A percentile compares a stretch with the other conserved stretches of the same genome.
Conservation (phyloP, 2,329 filamentous ascomycete genomes). For the Sporothrix brunneoviolacea region DNA sequence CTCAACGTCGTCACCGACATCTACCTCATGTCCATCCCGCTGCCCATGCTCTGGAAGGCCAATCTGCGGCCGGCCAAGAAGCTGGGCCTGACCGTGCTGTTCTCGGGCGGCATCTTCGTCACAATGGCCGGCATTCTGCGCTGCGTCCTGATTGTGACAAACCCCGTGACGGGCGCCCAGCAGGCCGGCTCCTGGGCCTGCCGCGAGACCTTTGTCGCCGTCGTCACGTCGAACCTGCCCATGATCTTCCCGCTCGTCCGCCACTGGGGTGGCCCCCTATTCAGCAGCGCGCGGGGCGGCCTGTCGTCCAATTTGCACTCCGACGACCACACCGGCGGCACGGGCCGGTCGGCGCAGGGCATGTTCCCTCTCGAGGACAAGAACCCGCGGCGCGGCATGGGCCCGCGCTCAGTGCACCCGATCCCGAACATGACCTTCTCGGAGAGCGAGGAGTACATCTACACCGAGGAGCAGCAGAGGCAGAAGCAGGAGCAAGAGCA, state of each 20-base stretch:
- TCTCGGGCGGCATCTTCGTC: conserved; percentile 49
- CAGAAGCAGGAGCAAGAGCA: conserved; percentile 4
- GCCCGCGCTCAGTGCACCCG: conserved; percentile 23
- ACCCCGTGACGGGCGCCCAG: conserved; percentile 31
- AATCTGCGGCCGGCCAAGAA: conserved; percentile 44
- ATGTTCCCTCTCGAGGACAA: conserved; percentile 23
- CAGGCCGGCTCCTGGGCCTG: conserved; percentile 33
- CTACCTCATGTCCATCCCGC: conserved; percentile 34
- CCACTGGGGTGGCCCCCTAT: conserved; percentile 15
- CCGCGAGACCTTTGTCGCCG: conserved; percentile 22
- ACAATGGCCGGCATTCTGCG: conserved; percentile 49
- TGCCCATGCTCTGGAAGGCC: conserved; percentile 47
- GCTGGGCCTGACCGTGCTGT: conserved; percentile 44
- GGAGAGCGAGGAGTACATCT: conserved; percentile 24
- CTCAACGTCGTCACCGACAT: conserved; percentile 35
- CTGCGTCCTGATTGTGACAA: conserved; percentile 42
- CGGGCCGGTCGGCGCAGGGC: conserved; percentile 12
- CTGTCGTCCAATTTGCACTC: background rate
- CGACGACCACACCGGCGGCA: conserved; percentile 3
- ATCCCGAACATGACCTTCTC: conserved; percentile 23
- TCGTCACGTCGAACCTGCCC: conserved; percentile 21
- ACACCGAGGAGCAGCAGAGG: conserved; percentile 10
- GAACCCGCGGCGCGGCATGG: conserved; percentile 23
- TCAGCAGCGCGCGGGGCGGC: conserved; percentile 6
- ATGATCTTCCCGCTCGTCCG: conserved; percentile 20